Conservation (phyloP, 2,329 filamentous ascomycete species). For the Diatrype stigma region DNA sequence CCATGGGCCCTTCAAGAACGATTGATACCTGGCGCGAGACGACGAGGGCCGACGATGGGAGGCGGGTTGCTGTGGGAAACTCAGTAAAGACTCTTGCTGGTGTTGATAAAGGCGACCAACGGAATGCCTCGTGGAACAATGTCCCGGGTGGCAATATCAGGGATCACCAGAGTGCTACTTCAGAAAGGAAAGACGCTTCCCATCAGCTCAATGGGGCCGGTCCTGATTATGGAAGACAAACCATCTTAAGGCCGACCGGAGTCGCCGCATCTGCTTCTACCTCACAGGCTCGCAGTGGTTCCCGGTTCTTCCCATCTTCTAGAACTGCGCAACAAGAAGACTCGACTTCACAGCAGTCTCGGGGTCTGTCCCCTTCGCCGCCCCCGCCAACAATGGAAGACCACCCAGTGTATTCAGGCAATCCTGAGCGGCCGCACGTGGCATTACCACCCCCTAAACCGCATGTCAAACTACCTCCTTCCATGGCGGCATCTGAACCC, state of each 20-base stretch:
- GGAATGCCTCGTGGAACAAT: neutral
- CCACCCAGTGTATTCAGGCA: slow-evolving; percentile 69
- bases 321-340: slow-evolving; percentile 45
- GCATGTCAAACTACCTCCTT: slow-evolving; percentile 78
- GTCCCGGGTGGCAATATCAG: neutral
- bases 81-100: neutral
- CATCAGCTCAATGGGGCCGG: slow-evolving; percentile 14
- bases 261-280: slow-evolving; percentile 14
- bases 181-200: slow-evolving; percentile 6
- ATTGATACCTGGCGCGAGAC: slow-evolving; percentile 49
- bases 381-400: slow-evolving; percentile 67
- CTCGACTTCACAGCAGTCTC: slow-evolving; percentile 17
- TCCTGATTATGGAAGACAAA: slow-evolving; percentile 13
- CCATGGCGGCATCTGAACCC: slow-evolving; percentile 38
- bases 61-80: slow-evolving; percentile 24
- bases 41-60: slow-evolving; percentile 28
- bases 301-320: slow-evolving; percentile 57
- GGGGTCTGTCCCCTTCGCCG: slow-evolving; percentile 59
- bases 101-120: neutral
- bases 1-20: slow-evolving; percentile 43
- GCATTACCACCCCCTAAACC: slow-evolving; percentile 66
- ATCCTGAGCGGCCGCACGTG: slow-evolving; percentile 62
- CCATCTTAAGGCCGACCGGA: slow-evolving; percentile 7
- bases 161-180: neutral
- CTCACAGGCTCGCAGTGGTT: slow-evolving; percentile 46